A percentile compares a stretch with the other conserved stretches of the same genome.
phyloP scores from a whole-genome alignment of 495 filamentous ascomycete species.

The Parathielavia appendiculata region DNA sequence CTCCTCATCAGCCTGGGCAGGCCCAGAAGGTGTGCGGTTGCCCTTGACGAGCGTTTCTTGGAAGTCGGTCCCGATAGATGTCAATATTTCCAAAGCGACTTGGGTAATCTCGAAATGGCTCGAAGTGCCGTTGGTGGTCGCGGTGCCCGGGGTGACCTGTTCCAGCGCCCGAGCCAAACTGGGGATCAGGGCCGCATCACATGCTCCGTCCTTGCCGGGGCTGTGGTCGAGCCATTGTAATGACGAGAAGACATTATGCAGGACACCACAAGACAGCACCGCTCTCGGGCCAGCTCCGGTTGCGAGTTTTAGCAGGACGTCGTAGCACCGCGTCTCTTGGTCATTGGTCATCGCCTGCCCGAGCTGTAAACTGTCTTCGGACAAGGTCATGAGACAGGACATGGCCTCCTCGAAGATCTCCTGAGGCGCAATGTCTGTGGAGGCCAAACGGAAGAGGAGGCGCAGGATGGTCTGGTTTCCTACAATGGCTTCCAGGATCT shows the following conservation, averaged over 20 bases:
- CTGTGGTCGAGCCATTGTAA: constrained; percentile 47
- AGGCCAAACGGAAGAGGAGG: constrained; percentile 48
- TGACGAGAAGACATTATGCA: constrained; percentile 49
- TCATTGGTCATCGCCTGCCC: constrained; percentile 41
- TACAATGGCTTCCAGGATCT: constrained; percentile 48
- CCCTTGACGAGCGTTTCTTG: constrained; percentile 42
- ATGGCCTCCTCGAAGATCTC: constrained; percentile 41
- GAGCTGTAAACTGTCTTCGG: constrained; percentile 50
- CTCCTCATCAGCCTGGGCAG: constrained; percentile 21
- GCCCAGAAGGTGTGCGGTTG: constrained; percentile 21
- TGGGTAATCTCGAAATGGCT: constrained; percentile 38
- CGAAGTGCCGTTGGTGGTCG: constrained; percentile 27
- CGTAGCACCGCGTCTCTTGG: constrained; percentile 34
- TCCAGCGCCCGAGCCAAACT: constrained; percentile 38
- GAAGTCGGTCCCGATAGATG: constrained; percentile 54
- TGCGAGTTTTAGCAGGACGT: constrained; percentile 35
- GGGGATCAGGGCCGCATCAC: constrained; percentile 46
- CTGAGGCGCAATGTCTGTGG: constrained; percentile 29
- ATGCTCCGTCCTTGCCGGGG: constrained; percentile 41
- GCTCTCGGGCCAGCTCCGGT: constrained; percentile 32
- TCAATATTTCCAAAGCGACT: constrained; percentile 51
- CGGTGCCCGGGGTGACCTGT: constrained; percentile 22
- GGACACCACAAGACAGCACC: constrained; percentile 46
- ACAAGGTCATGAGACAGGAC: constrained; percentile 49
- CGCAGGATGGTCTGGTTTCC: constrained; percentile 41